Base-by-base conservation (phyloP, 441 rosid species). In the Pelargonium cotyledonis region DNA sequence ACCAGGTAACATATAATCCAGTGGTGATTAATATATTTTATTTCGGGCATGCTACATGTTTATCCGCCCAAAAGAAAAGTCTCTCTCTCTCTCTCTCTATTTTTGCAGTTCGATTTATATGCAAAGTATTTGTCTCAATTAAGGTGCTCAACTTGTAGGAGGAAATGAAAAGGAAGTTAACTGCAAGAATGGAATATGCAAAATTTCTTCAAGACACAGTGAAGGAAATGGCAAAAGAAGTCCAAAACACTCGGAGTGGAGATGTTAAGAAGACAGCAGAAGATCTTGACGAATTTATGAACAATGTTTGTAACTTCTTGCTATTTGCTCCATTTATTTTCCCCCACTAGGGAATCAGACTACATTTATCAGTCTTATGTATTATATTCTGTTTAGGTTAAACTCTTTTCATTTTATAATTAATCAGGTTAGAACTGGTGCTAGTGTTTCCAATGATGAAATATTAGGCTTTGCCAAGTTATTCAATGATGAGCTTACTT, bases 221-320 rank as follows among this genome's bases (percentile, higher is more conserved):
- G 49, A 91, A 90, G 81, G 97, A 91, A 88, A 94, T 94, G 97
- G 97, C 97, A 77, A 94, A 89, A 80, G 99, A 94, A 87, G 85
- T 94, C 75, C 99, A 94, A 70, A 86, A 76, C 73, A 84, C 90
- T 0, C 83, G 89, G 65, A 86, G 88, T 70, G 89, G 90, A 51
- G 89, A 86, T 58, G 74, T 79, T 60, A 88, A 85, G 76, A 84
- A 86, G 81, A 88, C 93, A 0, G 93, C 93, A 5, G 88, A 86
- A 81, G 93, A 88, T 82, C 88, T 88, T 12, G 93, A 84, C 79
- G 89, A 79, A 73, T 94, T 91, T 68, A 80, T 94, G 96, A 91
- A 82, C 84, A 94, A 87, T 80, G 98, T 86, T 72, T 31, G 40
- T 19, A 29, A 72, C 35, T 65, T 18, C 46, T 63, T 63, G 26